Conservation (phyloP, 495 filamentous ascomycete species). For the Apiosordaria backusii region DNA sequence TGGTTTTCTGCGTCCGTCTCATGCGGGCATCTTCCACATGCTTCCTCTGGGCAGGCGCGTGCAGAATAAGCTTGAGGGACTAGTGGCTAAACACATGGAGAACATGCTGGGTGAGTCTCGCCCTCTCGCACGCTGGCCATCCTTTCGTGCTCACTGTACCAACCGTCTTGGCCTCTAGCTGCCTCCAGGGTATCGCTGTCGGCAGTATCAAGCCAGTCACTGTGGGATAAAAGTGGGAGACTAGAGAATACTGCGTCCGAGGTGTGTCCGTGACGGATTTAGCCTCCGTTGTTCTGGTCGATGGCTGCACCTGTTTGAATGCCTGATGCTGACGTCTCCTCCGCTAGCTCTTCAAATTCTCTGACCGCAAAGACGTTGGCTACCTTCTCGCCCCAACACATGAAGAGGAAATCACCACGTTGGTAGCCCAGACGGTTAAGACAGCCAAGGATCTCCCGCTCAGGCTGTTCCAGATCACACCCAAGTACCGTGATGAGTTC, state of each 20-base stretch:
- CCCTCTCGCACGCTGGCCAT: neutral
- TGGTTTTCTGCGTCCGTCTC: slow-evolving; percentile 80
- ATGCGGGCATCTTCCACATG: slow-evolving; percentile 90
- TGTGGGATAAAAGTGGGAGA: slow-evolving; percentile 66
- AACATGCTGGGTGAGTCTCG: slow-evolving; percentile 56
- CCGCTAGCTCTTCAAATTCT: slow-evolving; percentile 69
- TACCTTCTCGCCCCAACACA: slow-evolving; percentile 89
- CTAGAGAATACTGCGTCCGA: slow-evolving; percentile 39
- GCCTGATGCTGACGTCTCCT: slow-evolving; percentile 14
- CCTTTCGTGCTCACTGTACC: neutral
- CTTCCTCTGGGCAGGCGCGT: slow-evolving; percentile 86
- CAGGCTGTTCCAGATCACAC: slow-evolving; percentile 84
- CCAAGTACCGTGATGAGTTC: slow-evolving; percentile 92
- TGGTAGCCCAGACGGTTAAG: slow-evolving; percentile 68
- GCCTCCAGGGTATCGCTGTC: slow-evolving; percentile 87
- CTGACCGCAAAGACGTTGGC: slow-evolving; percentile 70
- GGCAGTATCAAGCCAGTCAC: slow-evolving; percentile 75
- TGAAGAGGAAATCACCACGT: slow-evolving; percentile 88
- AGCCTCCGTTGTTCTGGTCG: no score
- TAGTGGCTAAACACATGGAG: slow-evolving; percentile 89
- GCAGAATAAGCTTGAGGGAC: slow-evolving; percentile 77
- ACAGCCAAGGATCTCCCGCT: slow-evolving; percentile 87
- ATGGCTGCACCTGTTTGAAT: neutral
- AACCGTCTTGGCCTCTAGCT: slow-evolving; percentile 41
- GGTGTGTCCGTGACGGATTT: slow-evolving; percentile 37